phyloP scores from a whole-genome alignment of 2,329 filamentous ascomycete species.

The Emydomyces testavorans region DNA sequence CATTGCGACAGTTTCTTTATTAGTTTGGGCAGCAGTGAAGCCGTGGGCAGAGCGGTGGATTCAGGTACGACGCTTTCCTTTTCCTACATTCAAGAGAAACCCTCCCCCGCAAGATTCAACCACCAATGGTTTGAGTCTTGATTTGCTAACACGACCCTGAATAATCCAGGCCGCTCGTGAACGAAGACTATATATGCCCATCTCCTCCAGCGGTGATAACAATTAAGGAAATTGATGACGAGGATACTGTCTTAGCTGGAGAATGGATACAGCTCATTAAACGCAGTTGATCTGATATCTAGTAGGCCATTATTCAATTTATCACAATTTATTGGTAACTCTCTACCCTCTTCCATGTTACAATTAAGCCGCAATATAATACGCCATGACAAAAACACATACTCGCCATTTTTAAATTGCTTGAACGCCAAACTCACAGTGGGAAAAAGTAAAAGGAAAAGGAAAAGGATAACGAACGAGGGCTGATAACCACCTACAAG shows the following conservation, averaged over 20 bases:
- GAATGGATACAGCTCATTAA: too few species aligned
- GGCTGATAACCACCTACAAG: too few species aligned
- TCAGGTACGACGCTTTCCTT: constrained; percentile 32
- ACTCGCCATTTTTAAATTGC: not conserved
- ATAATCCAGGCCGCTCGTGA: constrained; percentile 35
- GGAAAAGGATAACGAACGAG: not conserved
- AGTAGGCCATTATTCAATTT: too few species aligned
- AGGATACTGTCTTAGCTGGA: too few species aligned
- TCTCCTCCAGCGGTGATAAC: constrained; percentile 26
- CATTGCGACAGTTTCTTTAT: constrained; percentile 48
- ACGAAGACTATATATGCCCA: constrained; percentile 42
- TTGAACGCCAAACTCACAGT: not conserved
- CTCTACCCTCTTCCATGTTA: not conserved
- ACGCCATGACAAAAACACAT: not conserved
- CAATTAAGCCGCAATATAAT: not conserved
- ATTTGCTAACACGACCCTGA: not conserved
- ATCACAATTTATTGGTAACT: not conserved
- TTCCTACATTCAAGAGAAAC: constrained; percentile 3
- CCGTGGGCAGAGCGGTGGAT: constrained; percentile 49
- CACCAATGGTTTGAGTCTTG: not conserved
- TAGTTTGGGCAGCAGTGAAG: constrained; percentile 49
- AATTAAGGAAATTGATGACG: not conserved
- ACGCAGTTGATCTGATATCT: too few species aligned
- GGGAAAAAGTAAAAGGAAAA: not conserved
- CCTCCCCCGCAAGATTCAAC: not conserved